These are phyloP conservation scores for Celoporthe dispersa DNA, from an alignment of 2,329 filamentous ascomycete species.

Conservation along the genomic window DNA sequence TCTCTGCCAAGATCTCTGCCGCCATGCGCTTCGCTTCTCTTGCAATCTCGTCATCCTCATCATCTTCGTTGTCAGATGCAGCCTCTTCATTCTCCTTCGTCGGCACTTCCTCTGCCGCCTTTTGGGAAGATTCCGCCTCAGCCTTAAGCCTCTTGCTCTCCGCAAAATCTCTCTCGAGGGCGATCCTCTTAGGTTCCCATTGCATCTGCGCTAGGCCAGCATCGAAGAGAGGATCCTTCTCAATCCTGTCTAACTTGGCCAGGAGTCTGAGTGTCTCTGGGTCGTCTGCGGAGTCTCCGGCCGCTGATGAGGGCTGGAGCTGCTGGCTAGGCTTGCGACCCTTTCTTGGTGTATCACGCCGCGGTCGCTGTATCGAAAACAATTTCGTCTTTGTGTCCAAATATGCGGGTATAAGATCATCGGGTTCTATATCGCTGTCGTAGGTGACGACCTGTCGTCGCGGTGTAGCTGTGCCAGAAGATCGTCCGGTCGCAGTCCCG, in stretches of 20 bases:
- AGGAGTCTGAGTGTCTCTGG: conserved; percentile 67
- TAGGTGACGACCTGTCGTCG: conserved; percentile 56
- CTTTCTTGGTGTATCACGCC: conserved; percentile 48
- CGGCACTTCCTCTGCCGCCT: conserved; percentile 33
- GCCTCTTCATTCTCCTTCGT: conserved; percentile 29
- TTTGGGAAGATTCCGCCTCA: conserved; percentile 38
- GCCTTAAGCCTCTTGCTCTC: conserved; percentile 49
- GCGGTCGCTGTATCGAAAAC: conserved; percentile 63
- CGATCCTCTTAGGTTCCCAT: conserved; percentile 65
- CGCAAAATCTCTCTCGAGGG: conserved; percentile 65
- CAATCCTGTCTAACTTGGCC: conserved; percentile 76
- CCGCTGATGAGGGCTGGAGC: conserved; percentile 24
- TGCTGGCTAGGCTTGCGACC: conserved; percentile 38
- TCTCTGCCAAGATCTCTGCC: conserved; percentile 60
- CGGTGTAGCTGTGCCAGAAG: conserved; percentile 37
- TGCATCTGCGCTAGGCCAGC: conserved; percentile 64
- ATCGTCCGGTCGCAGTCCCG: conserved; percentile 35
- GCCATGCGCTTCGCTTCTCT: conserved; percentile 63
- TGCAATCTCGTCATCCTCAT: conserved; percentile 51
- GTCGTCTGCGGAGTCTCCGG: conserved; percentile 36
- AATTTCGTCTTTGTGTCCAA: conserved; percentile 72
- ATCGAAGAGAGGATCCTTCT: conserved; percentile 79
- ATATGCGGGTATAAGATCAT: conserved; percentile 76
- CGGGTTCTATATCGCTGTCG: conserved; percentile 74
- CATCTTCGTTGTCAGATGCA: conserved; percentile 36